These are phyloP conservation scores for Cordyceps militaris DNA, from an alignment of 2,329 filamentous ascomycete genomes.

Conservation along the genomic window DNA sequence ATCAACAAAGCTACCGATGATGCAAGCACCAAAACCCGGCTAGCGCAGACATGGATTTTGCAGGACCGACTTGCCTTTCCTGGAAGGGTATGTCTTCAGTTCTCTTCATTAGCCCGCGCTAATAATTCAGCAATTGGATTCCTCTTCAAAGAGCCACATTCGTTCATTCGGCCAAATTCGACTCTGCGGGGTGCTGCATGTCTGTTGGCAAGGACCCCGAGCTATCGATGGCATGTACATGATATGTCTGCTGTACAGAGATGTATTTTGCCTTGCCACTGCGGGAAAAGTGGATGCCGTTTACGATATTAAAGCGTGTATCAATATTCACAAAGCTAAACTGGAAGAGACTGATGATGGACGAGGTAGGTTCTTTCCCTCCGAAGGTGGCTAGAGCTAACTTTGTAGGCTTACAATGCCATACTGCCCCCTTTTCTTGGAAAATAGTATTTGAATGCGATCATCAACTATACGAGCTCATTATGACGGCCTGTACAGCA, in stretches of 20 bases:
- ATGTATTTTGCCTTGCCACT: slow-evolving; percentile 69
- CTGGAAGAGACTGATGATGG: slow-evolving; percentile 71
- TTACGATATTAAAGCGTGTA: slow-evolving; percentile 69
- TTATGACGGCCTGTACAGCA: slow-evolving; percentile 78
- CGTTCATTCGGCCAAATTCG: slow-evolving; percentile 72
- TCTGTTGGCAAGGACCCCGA: slow-evolving; percentile 69
- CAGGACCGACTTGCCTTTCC: slow-evolving; percentile 75
- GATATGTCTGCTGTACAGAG: slow-evolving; percentile 75
- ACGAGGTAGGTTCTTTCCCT: slow-evolving; percentile 45
- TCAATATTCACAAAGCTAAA: slow-evolving; percentile 58
- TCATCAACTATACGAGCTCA: slow-evolving; percentile 71
- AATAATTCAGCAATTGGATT: slow-evolving; percentile 37
- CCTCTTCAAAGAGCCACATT: slow-evolving; percentile 56
- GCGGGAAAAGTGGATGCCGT: slow-evolving; percentile 55
- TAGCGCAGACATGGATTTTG: slow-evolving; percentile 78
- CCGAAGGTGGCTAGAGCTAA: neutral
- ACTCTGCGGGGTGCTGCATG: slow-evolving; percentile 75
- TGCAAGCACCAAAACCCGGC: slow-evolving; percentile 56
- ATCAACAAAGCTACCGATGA: slow-evolving; percentile 84
- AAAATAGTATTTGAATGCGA: slow-evolving; percentile 79
- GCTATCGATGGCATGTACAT: slow-evolving; percentile 72
- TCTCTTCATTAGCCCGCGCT: neutral
- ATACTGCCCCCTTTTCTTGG: slow-evolving; percentile 83
- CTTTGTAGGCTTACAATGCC: slow-evolving; percentile 70
- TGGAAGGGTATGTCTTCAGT: slow-evolving; percentile 49